Evolutionary conservation across 73 alveolate species (phyloP).

Genomic region (Symbiodinium pilosum): DNA sequence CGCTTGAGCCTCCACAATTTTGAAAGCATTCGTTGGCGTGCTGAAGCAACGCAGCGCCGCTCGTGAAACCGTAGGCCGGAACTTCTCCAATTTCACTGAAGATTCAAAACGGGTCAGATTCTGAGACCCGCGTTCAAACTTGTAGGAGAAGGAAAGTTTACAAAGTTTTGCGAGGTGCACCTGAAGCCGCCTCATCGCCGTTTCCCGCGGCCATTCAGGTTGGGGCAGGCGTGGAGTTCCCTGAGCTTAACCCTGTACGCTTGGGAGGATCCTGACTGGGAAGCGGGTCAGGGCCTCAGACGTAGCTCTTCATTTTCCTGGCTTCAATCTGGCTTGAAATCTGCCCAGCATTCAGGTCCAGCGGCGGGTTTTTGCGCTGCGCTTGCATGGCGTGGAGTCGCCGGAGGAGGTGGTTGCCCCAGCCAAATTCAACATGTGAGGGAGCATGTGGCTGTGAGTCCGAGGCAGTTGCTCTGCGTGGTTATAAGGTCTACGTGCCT

Average conservation of each 20-base stretch:
- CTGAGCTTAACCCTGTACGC: neutral
- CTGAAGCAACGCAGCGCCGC: too few species aligned
- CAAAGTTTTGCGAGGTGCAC: slow-evolving; percentile 28
- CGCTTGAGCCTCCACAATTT: slow-evolving; percentile 39
- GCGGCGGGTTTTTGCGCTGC: slow-evolving; percentile 82
- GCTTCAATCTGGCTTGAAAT: too few species aligned
- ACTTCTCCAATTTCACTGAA: slow-evolving; percentile 80
- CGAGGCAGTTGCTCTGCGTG: slow-evolving; percentile 76
- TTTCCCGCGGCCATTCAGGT: slow-evolving; percentile 87
- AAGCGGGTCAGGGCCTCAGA: slow-evolving; percentile 39
- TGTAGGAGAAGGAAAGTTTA: neutral
- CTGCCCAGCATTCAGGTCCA: slow-evolving; percentile 11
- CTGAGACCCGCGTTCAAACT: neutral
- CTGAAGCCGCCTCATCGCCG: slow-evolving; percentile 89
- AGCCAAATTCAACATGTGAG: too few species aligned
- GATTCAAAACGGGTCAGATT: slow-evolving; percentile 48
- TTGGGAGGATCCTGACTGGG: slow-evolving; percentile 65
- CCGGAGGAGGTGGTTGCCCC: slow-evolving; percentile 53
- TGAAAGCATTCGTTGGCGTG: too few species aligned
- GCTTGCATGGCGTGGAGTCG: slow-evolving; percentile 75
- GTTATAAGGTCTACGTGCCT: slow-evolving; percentile 63
- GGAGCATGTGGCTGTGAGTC: too few species aligned
- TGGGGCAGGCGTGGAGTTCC: neutral
- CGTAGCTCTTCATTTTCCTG: too few species aligned
- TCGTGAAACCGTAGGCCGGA: slow-evolving; percentile 85